A percentile compares a stretch with the other conserved stretches of the same genome.
Conservation (phyloP, 495 filamentous ascomycete genomes). For the Neurospora intermedia region DNA sequence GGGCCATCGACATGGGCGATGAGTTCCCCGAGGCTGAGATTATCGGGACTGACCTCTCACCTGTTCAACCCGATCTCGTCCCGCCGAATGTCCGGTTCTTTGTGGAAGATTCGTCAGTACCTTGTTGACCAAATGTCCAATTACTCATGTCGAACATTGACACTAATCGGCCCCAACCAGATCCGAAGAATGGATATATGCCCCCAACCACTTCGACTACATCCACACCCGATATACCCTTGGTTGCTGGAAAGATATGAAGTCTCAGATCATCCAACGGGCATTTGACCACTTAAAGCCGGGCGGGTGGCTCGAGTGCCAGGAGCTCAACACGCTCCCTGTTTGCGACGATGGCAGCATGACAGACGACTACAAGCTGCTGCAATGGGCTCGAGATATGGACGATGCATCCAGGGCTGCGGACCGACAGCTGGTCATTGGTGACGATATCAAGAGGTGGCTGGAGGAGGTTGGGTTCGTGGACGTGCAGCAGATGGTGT, state of each 20-base stretch:
- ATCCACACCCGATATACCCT: constrained; percentile 40
- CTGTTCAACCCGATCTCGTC: constrained; percentile 34
- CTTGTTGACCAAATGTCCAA: constrained; percentile 24
- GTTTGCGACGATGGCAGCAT: constrained; percentile 54
- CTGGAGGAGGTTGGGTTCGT: constrained; percentile 53
- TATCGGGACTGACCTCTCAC: constrained; percentile 29
- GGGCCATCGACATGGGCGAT: constrained; percentile 40
- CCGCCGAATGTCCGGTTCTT: constrained; percentile 36
- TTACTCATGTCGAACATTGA: constrained; percentile 23
- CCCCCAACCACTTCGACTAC: constrained; percentile 27
- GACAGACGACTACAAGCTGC: constrained; percentile 26
- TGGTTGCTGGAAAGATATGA: constrained; percentile 36
- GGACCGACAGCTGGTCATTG: constrained; percentile 42
- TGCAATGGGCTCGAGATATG: constrained; percentile 43
- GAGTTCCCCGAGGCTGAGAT: constrained; percentile 31
- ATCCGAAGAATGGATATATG: constrained; percentile 16
- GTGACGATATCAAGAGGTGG: constrained; percentile 41
- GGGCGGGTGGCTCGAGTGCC: constrained; percentile 56
- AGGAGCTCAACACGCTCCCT: constrained; percentile 48
- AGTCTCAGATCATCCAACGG: constrained; percentile 25
- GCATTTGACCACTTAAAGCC: constrained; percentile 44
- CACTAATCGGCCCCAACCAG: constrained; percentile 27
- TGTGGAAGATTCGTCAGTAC: constrained; percentile 35
- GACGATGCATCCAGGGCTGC: constrained; percentile 35
- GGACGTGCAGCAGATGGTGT: constrained; percentile 45